Evolutionary conservation across 139 green algal species (phyloP).

Genomic region (Coelastrella sp.): DNA sequence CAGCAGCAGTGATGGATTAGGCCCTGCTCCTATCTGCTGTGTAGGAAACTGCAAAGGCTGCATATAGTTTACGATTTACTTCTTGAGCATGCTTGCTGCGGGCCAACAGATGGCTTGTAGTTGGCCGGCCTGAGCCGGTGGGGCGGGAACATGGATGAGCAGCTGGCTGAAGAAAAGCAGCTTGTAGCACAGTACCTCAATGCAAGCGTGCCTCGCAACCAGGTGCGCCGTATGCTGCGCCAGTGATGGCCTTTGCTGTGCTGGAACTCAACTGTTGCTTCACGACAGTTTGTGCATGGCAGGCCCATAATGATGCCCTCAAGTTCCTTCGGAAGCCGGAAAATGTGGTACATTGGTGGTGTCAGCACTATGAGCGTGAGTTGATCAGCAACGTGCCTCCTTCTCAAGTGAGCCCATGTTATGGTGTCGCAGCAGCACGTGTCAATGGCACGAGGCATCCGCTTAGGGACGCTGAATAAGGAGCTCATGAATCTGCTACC

Average conservation of each 20-base stretch:
- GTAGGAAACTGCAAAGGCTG: background rate
- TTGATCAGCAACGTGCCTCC: background rate
- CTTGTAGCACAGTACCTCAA: background rate
- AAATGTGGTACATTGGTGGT: constrained; percentile 32
- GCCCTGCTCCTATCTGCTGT: too few species aligned
- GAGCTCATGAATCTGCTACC: too few species aligned
- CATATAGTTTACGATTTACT: background rate
- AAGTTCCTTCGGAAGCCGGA: background rate
- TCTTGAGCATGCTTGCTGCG: background rate
- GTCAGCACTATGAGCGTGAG: constrained; percentile 30
- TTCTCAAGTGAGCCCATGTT: background rate
- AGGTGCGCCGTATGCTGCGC: background rate
- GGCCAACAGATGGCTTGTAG: background rate
- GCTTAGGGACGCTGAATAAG: background rate
- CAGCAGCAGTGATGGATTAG: too few species aligned
- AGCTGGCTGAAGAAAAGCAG: background rate
- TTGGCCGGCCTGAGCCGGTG: background rate
- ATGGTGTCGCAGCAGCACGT: background rate
- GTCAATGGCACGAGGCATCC: background rate
- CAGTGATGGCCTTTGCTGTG: background rate
- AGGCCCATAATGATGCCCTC: constrained; percentile 10
- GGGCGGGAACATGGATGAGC: background rate
- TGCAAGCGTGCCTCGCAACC: background rate
- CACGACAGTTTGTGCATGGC: background rate
- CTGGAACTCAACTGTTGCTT: background rate